phyloP scores from a whole-genome alignment of 2,329 filamentous ascomycete species.

The Fonsecaea monophora region DNA sequence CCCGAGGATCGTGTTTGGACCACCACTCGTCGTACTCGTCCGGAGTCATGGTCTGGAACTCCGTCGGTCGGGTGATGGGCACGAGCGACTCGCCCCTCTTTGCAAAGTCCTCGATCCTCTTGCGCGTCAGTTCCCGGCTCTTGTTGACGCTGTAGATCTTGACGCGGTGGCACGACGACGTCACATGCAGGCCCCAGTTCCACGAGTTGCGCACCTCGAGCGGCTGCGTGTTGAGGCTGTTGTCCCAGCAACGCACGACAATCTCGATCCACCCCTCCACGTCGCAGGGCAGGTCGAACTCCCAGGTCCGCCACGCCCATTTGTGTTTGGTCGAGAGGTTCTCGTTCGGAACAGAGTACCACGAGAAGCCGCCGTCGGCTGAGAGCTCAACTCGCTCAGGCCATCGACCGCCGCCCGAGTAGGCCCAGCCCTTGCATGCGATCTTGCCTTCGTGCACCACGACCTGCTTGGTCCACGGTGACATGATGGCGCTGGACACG shows the following conservation, averaged over 20 bases:
- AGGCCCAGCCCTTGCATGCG: conserved; percentile 67
- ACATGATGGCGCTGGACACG: conserved; percentile 71
- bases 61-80: conserved; percentile 45
- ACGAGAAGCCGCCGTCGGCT: conserved; percentile 67
- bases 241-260: conserved; percentile 67
- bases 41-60: conserved; percentile 41
- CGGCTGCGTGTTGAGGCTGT: conserved; percentile 67
- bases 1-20: conserved; percentile 43
- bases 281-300: conserved; percentile 67
- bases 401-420: conserved; percentile 65
- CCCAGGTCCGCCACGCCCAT: conserved; percentile 70
- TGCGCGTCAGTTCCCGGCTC: conserved; percentile 40
- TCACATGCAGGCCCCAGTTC: conserved; percentile 54
- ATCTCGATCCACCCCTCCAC: conserved; percentile 68
- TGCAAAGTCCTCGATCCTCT: conserved; percentile 44
- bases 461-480: conserved; percentile 65
- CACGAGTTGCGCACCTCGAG: conserved; percentile 61
- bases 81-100: conserved; percentile 44
- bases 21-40: conserved; percentile 46
- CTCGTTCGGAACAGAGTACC: conserved; percentile 68
- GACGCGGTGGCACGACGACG: conserved; percentile 49
- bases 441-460: conserved; percentile 66
- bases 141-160: conserved; percentile 55
- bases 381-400: conserved; percentile 69
- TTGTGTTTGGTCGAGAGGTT: conserved; percentile 68